Evolutionary conservation across 2,329 filamentous ascomycete species (phyloP).

Genomic region (Pseudogymnoascus sp.): DNA sequence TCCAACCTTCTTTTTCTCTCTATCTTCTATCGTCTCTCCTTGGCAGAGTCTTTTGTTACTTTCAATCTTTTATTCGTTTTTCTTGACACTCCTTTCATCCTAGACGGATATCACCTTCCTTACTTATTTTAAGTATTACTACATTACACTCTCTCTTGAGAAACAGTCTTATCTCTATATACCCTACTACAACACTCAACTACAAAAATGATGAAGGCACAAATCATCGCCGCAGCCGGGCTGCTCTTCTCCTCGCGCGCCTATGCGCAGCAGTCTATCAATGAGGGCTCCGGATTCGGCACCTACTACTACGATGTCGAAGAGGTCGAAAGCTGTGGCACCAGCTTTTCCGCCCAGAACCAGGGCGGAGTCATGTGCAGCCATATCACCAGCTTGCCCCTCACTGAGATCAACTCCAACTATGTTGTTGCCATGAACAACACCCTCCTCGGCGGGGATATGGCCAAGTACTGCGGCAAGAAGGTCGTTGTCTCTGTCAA

Average conservation of each 20-base stretch:
- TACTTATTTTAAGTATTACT: background rate
- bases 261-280: background rate
- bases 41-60: background rate
- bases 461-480: background rate
- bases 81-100: background rate
- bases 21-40: background rate
- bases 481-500: background rate
- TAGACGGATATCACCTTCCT: background rate
- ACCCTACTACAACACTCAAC: background rate
- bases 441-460: background rate
- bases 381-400: background rate
- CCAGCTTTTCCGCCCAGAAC: background rate
- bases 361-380: background rate
- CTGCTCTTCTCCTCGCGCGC: background rate
- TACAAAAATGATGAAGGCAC: slow-evolving; percentile 1
- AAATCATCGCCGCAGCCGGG: background rate
- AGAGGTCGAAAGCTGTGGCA: background rate
- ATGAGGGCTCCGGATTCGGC: background rate
- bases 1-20: background rate
- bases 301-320: background rate
- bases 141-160: background rate
- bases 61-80: background rate
- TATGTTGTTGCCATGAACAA: slow-evolving; percentile 4
- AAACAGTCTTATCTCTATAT: background rate
- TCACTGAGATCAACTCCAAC: background rate